Percentiles rank a stretch among this genome's conserved stretches.
Conservation (phyloP, 1,284 basidiomycete genomes). For the Ustilago trichophora region DNA sequence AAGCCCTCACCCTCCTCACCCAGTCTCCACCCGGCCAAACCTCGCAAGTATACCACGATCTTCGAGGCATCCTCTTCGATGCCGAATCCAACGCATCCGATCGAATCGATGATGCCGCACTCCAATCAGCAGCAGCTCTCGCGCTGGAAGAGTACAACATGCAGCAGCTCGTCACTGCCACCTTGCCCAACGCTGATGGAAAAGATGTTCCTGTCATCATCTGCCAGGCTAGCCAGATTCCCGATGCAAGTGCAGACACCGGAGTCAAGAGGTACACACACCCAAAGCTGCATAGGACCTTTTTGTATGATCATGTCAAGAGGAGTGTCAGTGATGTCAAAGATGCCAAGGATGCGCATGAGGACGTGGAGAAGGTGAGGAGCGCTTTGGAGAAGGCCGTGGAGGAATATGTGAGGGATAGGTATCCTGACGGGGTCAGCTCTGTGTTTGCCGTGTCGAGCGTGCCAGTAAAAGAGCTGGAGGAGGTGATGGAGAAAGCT, state of each 20-base stretch:
- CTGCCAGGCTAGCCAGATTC: constrained; percentile 32
- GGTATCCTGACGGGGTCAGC: constrained; percentile 56
- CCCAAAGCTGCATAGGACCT: constrained; percentile 26
- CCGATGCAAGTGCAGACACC: background rate
- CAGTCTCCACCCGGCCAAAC: constrained; percentile 56
- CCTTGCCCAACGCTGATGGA: no score
- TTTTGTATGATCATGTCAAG: constrained; percentile 44
- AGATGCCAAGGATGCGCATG: constrained; percentile 1
- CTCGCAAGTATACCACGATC: constrained; percentile 53
- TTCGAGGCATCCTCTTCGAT: constrained; percentile 48
- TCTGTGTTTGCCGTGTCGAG: constrained; percentile 42
- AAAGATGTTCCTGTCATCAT: constrained; percentile 24
- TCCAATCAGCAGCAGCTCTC: constrained; percentile 27
- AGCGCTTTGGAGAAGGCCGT: constrained; percentile 46
- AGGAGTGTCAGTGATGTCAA: constrained; percentile 25
- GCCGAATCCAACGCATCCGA: constrained; percentile 26
- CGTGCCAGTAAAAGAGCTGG: constrained; percentile 10
- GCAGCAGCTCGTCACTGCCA: constrained; percentile 44
- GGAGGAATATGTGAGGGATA: constrained; percentile 50
- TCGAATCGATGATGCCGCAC: constrained; percentile 28
- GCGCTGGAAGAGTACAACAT: constrained; percentile 53
- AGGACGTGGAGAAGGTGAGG: constrained; percentile 23
- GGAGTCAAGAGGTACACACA: constrained; percentile 37
- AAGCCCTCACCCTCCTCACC: constrained; percentile 34
- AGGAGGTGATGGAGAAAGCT: constrained; percentile 11